Evolutionary conservation across 345 rosid species (phyloP), one percentile per base, ranked within the genome.

Genomic region (Hirschfeldia incana): DNA sequence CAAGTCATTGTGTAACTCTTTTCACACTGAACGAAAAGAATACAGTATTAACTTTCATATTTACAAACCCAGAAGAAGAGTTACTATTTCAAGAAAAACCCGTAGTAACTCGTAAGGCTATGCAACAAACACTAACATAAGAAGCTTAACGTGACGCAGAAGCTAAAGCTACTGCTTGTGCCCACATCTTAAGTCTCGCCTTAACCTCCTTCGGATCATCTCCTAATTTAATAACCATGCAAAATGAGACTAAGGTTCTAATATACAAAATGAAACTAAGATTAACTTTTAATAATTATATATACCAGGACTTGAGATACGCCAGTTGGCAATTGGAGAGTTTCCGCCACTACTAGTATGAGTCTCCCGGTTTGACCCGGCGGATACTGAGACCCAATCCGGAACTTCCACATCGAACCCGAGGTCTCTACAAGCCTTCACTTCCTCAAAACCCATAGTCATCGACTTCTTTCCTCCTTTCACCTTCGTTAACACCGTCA

Each of bases 121-220:
- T 34, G n/a, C 57, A 5, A 65, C n/a, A 65, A 79, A 46, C 39
- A 57, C 75, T 59, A 78, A 49, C 57, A 49, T 49, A 49, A 49
- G 17, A 49, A 49, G 57, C 57, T 49, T 49, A 49, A 63, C 84
- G 82, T 33, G 97, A 44, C 1, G 98, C 90, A 13, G 87, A 89
- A 29, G 91, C 80, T 75, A 80, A 75, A n/a, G 98, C 98, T 82
- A 94, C 98, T 0, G 95, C 93, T 78, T 92, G 98, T 78, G 98
- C 98, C 98, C 98, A 94, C 74, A 89, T 91, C 85, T 89, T 94
- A 11, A 94, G 85, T 80, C 98, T 82, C 2, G 98, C 98, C 90
- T 92, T 94, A 16, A 94, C 97, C 69, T 94, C 97, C 69, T 87
- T 77, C 2, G 98, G 98, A 76, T 94, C 97, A 84, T 94, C 98